Evolutionary conservation across 1,284 basidiomycete species (phyloP).

Genomic region (Apiotrichum gamsii): DNA sequence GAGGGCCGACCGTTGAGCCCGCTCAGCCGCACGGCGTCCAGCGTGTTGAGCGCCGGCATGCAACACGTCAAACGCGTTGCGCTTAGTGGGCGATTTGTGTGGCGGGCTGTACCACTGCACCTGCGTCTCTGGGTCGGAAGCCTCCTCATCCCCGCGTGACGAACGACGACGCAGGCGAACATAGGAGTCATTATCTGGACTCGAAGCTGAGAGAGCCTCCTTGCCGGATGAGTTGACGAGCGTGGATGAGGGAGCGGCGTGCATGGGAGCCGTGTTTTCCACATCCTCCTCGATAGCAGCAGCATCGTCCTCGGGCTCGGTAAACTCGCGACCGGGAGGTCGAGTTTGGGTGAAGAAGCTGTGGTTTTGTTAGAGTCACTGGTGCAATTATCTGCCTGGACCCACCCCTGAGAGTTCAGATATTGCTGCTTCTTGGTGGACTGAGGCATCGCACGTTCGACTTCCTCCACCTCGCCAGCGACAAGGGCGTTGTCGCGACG

Average conservation of each 20-base stretch:
- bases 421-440: slow-evolving; percentile 25
- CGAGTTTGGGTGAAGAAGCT: slow-evolving; percentile 43
- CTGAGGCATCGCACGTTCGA: slow-evolving; percentile 9
- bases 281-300: neutral
- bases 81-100: neutral
- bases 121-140: no score
- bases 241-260: neutral
- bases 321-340: slow-evolving; percentile 14
- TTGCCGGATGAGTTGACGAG: neutral
- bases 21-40: neutral
- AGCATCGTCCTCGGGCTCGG: neutral
- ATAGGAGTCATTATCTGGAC: slow-evolving; percentile 11
- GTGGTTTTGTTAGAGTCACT: neutral
- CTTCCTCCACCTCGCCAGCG: slow-evolving; percentile 29
- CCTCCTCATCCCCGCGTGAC: slow-evolving; percentile 1
- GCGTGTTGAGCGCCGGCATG: neutral
- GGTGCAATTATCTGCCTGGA: neutral
- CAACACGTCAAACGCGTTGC: slow-evolving; percentile 11
- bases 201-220: neutral
- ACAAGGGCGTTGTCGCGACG: slow-evolving; percentile 39
- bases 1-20: slow-evolving; percentile 4
- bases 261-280: neutral
- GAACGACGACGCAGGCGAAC: slow-evolving; percentile 19
- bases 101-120: neutral
- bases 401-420: slow-evolving; percentile 40